phyloP scores from a whole-genome alignment of 495 filamentous ascomycete genomes.

The Aspergillus homomorphus region DNA sequence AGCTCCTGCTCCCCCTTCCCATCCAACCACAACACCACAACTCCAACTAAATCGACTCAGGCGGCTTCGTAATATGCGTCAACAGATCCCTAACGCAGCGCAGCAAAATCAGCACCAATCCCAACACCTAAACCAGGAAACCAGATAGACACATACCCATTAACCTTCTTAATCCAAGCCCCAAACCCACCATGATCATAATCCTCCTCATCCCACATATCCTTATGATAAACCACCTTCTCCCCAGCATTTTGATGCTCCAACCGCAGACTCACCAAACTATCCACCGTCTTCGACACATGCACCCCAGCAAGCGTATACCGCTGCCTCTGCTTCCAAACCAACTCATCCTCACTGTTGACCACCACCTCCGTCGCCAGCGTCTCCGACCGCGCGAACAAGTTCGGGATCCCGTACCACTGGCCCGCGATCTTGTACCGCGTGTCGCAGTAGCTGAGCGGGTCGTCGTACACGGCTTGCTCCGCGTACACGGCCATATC shows the following conservation, averaged over 20 bases:
- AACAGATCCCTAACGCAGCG: conserved; percentile 8
- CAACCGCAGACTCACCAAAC: conserved; percentile 12
- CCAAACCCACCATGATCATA: conserved; percentile 9
- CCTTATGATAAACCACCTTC: conserved; percentile 15
- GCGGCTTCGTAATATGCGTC: conserved; percentile 9
- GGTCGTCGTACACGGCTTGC: conserved; percentile 12
- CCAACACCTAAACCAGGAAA: neutral
- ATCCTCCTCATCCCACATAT: conserved; percentile 10
- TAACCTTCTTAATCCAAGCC: conserved; percentile 9
- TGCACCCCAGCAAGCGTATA: neutral
- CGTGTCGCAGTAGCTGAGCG: conserved; percentile 13
- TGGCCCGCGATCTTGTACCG: conserved; percentile 14
- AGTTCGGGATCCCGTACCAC: conserved; percentile 13
- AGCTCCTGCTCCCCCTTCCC: neutral
- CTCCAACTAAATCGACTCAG: neutral
- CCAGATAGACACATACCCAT: conserved; percentile 1
- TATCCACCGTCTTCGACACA: conserved; percentile 8
- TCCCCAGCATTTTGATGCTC: neutral
- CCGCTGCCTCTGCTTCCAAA: conserved; percentile 11
- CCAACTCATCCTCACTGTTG: neutral
- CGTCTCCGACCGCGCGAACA: conserved; percentile 7
- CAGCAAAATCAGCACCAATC: neutral
- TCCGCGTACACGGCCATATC: conserved; percentile 10
- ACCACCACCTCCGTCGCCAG: conserved; percentile 5
- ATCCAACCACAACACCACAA: neutral